Evolutionary conservation across 768 basidiomycete genomes (phyloP), one percentile per base, ranked within the genome.

Genomic region (Russula earlei): DNA sequence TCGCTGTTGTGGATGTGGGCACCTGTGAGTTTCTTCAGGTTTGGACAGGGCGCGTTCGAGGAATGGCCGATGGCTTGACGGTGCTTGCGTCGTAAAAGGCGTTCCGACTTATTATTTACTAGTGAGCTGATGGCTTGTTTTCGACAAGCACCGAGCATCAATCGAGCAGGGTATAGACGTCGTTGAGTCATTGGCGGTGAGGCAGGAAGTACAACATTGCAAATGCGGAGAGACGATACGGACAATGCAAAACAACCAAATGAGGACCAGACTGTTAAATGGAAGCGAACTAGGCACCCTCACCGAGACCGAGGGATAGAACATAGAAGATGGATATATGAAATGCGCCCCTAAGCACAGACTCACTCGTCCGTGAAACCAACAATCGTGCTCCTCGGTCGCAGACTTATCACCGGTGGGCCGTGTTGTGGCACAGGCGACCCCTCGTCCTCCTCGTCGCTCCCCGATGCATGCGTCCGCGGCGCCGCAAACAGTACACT

Each of bases 1-100:
- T 98, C 46, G 94, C 93, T 1, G 90, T 80, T 2, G 92, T 94
- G 5, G 93, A 96, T 69, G 78, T 82, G 2, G 91, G 94, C 9
- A 91, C 79, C 60, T n/a, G 85, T 85, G 41, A 87, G 87, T 61
- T 94, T 96, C 74, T 88, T 91, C 71, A 75, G 87, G 51, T 92
- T 97, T 62, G 84, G 86, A 7, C 78, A 92, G 65, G 89, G 91
- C 0, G 82, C 76, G 9, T 97, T 98, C 67, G 82, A 80, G 51
- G 88, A 91, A 63, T 85, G 86, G 80, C 84, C 89, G 0, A 87
- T 92, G 83, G 59, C 47, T 2, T 62, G 31, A 62, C 11, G 25
- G 7, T 20, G 25, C 12, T 24, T 25, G 34, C 31, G 24, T 47
- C 33, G 47, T 34, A n/a, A 46, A n/a, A 8, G 20, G 9, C 5